These are phyloP conservation scores for Clitopilus passeckerianus DNA, from an alignment of 768 basidiomycete genomes.

Conservation along the genomic window DNA sequence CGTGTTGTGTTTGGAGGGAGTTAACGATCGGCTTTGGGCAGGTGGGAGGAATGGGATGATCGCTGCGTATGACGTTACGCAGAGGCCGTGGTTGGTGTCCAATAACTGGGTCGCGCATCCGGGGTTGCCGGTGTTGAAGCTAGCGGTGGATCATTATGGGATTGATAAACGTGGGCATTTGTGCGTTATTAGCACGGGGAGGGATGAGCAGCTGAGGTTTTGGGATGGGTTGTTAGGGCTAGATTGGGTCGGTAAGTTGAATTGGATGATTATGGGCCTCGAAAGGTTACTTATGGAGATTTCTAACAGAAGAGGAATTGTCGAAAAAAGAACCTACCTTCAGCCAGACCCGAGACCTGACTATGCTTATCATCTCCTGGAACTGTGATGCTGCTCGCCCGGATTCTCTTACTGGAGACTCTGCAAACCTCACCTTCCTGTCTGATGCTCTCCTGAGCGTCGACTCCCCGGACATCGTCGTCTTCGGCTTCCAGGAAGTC, in stretches of 20 bases:
- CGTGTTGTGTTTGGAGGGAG: slow-evolving; percentile 80
- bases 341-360: slow-evolving; percentile 75
- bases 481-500: slow-evolving; percentile 94
- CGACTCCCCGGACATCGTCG: slow-evolving; percentile 80
- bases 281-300: slow-evolving; percentile 1
- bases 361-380: slow-evolving; percentile 82
- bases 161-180: slow-evolving; percentile 65
- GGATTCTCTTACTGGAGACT: slow-evolving; percentile 57
- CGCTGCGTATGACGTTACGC: slow-evolving; percentile 69
- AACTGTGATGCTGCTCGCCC: slow-evolving; percentile 90
- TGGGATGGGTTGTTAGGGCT: slow-evolving; percentile 89
- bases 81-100: slow-evolving; percentile 79
- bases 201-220: slow-evolving; percentile 66
- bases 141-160: slow-evolving; percentile 70
- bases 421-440: slow-evolving; percentile 78
- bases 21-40: slow-evolving; percentile 81
- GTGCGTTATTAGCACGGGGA: slow-evolving; percentile 70
- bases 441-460: slow-evolving; percentile 68
- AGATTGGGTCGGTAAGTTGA: slow-evolving; percentile 80
- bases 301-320: slow-evolving; percentile 62
- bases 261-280: background rate
- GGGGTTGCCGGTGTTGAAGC: slow-evolving; percentile 54
- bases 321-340: slow-evolving; percentile 70
- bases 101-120: slow-evolving; percentile 86
- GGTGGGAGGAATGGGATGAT: slow-evolving; percentile 82